Conservation (phyloP, 441 rosid genomes). For the Eutrema salsugineum region DNA sequence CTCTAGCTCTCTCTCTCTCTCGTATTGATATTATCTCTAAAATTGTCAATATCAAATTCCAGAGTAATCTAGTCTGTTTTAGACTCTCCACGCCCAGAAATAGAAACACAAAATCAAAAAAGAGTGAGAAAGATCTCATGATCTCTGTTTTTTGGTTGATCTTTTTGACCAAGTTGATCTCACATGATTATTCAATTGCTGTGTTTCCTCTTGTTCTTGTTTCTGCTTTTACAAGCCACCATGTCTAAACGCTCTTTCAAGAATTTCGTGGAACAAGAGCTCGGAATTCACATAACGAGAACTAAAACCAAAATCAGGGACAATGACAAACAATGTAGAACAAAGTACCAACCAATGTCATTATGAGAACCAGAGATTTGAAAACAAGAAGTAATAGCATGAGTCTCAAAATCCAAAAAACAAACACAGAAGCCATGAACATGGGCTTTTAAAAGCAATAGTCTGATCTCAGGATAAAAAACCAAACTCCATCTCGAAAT, state of each 20-base stretch:
- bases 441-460: too few species aligned
- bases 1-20: neutral
- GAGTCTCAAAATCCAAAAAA: too few species aligned
- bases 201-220: conserved; percentile 3
- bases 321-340: too few species aligned
- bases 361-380: too few species aligned
- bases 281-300: too few species aligned
- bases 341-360: too few species aligned
- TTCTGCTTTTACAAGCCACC: neutral
- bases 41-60: conserved; percentile 9
- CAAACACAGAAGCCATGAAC: too few species aligned
- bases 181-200: conserved; percentile 4
- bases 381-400: too few species aligned
- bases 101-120: conserved; percentile 27
- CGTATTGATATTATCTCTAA: neutral
- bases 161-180: conserved; percentile 23
- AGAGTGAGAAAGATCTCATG: conserved; percentile 2
- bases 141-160: conserved; percentile 31
- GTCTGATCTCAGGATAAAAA: too few species aligned
- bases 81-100: conserved; percentile 13
- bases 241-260: conserved; percentile 62
- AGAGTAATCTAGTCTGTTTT: conserved; percentile 10
- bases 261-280: conserved; percentile 59
- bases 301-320: too few species aligned
- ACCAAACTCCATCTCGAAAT: too few species aligned